phyloP scores from a whole-genome alignment of 805 yeast species.

The Yamadazyma insecticola region DNA sequence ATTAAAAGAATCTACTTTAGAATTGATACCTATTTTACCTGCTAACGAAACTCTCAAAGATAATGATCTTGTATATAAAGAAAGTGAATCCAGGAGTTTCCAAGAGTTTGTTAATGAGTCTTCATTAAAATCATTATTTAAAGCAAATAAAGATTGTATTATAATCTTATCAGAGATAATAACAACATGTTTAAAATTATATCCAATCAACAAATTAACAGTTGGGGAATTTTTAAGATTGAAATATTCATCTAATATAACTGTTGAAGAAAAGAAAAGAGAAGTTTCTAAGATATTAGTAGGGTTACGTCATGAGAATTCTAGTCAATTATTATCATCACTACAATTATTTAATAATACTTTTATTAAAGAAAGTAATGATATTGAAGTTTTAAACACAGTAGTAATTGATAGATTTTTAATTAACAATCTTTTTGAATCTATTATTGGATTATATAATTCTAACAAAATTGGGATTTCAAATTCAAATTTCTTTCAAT shows the following conservation, averaged over 20 bases:
- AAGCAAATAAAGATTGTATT: constrained; percentile 14
- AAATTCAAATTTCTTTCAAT: constrained; percentile 11
- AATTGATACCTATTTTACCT: constrained; percentile 7
- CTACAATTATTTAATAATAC: constrained; percentile 16
- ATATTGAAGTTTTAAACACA: constrained; percentile 4
- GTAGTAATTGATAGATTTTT: constrained; percentile 27
- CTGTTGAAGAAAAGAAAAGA: constrained; percentile 13
- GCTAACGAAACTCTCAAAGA: not conserved
- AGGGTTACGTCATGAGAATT: constrained; percentile 19
- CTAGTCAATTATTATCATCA: constrained; percentile 15
- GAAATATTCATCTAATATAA: constrained; percentile 13
- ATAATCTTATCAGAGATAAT: constrained; percentile 16
- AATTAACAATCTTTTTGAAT: constrained; percentile 21
- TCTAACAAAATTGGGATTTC: constrained; percentile 7
- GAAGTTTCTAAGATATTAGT: constrained; percentile 24
- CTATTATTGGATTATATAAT: constrained; percentile 13
- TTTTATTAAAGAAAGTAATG: constrained; percentile 14
- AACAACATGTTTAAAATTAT: constrained; percentile 27
- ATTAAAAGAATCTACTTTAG: constrained; percentile 17
- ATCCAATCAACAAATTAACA: constrained; percentile 31
- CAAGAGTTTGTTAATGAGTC: constrained; percentile 14
- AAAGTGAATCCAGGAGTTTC: constrained; percentile 3
- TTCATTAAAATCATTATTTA: constrained; percentile 12
- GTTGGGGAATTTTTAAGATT: constrained; percentile 23
- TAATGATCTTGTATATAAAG: constrained; percentile 1